Evolutionary conservation across 2,329 filamentous ascomycete genomes (phyloP).

Genomic region (Alternaria postmessia): DNA sequence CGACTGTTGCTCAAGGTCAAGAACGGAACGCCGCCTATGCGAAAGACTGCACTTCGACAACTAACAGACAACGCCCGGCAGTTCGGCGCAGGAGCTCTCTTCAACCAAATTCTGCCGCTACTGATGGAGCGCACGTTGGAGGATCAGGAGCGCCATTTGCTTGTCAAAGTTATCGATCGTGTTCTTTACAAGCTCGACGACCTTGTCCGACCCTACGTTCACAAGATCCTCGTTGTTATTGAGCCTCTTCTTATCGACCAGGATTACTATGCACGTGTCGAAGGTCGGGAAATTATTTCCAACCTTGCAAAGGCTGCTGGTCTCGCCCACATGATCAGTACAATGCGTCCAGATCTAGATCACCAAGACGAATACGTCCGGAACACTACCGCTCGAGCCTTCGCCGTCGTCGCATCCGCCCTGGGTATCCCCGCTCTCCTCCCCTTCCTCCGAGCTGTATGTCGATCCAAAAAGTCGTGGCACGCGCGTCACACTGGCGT

Average conservation of each 20-base stretch:
- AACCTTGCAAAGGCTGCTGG: conserved; percentile 97
- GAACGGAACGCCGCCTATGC: conserved; percentile 97
- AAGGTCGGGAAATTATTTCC: conserved; percentile 98
- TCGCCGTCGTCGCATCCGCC: conserved; percentile 95
- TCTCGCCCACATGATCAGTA: conserved; percentile 98
- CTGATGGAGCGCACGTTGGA: conserved; percentile 99
- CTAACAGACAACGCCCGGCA: conserved; percentile 96
- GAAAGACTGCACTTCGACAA: conserved; percentile 96
- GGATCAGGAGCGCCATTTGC: conserved; percentile 95
- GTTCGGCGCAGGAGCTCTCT: conserved; percentile 91
- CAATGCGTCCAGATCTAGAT: conserved; percentile 98
- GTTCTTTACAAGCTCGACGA: conserved; percentile 99
- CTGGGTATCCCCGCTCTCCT: conserved; percentile 94
- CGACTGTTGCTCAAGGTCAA: conserved; percentile 95
- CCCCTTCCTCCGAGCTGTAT: conserved; percentile 94
- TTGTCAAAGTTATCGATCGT: conserved; percentile 99
- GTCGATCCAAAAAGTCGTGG: conserved; percentile 98
- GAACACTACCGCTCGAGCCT: conserved; percentile 96
- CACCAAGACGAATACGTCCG: conserved; percentile 98
- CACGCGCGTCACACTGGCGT: conserved; percentile 97
- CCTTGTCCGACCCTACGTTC: conserved; percentile 92
- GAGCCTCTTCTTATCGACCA: conserved; percentile 99
- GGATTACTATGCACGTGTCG: conserved; percentile 98
- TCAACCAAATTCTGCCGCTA: conserved; percentile 95
- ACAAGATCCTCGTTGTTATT: conserved; percentile 98